These are phyloP conservation scores for Saururus chinensis DNA, from an alignment of 164 flowering plant genomes.

Conservation along the genomic window DNA sequence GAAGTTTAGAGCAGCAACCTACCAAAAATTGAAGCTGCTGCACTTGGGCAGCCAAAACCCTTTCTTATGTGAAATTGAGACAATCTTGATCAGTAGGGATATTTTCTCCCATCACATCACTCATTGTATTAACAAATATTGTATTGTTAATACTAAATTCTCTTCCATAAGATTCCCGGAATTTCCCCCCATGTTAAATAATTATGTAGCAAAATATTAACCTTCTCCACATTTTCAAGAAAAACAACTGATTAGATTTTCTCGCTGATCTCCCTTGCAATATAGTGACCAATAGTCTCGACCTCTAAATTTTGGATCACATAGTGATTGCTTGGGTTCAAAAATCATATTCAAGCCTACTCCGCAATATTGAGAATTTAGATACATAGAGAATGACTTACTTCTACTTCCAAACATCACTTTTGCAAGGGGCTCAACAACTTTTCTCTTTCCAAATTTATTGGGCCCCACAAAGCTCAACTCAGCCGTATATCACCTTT, in stretches of 20 bases:
- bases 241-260: conserved; percentile 62
- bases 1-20: conserved; percentile 10
- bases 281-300: conserved; percentile 55
- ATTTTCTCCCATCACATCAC: conserved; percentile 9
- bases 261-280: conserved; percentile 52
- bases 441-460: conserved; percentile 43
- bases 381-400: conserved; percentile 38
- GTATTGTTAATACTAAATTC: conserved; percentile 52
- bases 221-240: conserved; percentile 73
- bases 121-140: conserved; percentile 41
- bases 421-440: conserved; percentile 72
- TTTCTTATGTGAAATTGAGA: conserved; percentile 39
- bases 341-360: conserved; percentile 11
- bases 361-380: conserved; percentile 29
- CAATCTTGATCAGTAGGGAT: conserved; percentile 11
- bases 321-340: conserved; percentile 15
- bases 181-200: conserved; percentile 68
- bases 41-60: conserved; percentile 33
- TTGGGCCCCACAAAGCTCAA: conserved; percentile 77
- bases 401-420: conserved; percentile 42
- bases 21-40: conserved; percentile 39
- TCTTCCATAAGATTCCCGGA: conserved; percentile 62
- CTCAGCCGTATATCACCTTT: conserved; percentile 65
- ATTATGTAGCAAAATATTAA: conserved; percentile 46
- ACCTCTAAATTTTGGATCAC: conserved; percentile 39